Evolutionary conservation across 2,329 filamentous ascomycete genomes (phyloP).

Genomic region (Pezicula neosporulosa): DNA sequence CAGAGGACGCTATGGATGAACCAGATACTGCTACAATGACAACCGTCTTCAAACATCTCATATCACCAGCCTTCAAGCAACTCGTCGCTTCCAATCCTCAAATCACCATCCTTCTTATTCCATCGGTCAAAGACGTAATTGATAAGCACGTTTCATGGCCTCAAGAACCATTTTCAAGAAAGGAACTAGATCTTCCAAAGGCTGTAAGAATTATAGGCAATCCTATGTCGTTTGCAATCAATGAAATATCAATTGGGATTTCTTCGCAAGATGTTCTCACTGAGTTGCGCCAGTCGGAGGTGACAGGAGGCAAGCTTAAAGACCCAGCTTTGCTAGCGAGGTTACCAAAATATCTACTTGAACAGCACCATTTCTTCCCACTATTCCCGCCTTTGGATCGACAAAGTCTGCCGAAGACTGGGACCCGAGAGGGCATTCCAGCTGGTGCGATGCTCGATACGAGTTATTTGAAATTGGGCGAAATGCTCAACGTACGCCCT

Average conservation of each 20-base stretch:
- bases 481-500: conserved; percentile 82
- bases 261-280: conserved; percentile 81
- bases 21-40: conserved; percentile 76
- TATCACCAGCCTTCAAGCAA: conserved; percentile 69
- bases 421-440: conserved; percentile 53
- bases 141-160: conserved; percentile 87
- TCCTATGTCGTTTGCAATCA: conserved; percentile 83
- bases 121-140: conserved; percentile 78
- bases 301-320: conserved; percentile 50
- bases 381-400: conserved; percentile 79
- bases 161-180: conserved; percentile 65
- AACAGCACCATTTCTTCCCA: conserved; percentile 89
- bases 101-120: conserved; percentile 78
- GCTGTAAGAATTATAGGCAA: conserved; percentile 78
- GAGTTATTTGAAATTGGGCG: conserved; percentile 81
- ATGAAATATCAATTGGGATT: conserved; percentile 80
- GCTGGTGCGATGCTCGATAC: conserved; percentile 79
- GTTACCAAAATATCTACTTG: conserved; percentile 73
- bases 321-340: conserved; percentile 49
- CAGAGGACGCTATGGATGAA: conserved; percentile 62
- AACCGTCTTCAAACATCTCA: conserved; percentile 78
- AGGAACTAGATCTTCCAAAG: conserved; percentile 76
- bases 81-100: conserved; percentile 69
- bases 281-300: conserved; percentile 75
- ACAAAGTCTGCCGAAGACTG: conserved; percentile 61